Base-by-base conservation (phyloP, 352 stramenopile genomes). In the Pythium dissotocum region DNA sequence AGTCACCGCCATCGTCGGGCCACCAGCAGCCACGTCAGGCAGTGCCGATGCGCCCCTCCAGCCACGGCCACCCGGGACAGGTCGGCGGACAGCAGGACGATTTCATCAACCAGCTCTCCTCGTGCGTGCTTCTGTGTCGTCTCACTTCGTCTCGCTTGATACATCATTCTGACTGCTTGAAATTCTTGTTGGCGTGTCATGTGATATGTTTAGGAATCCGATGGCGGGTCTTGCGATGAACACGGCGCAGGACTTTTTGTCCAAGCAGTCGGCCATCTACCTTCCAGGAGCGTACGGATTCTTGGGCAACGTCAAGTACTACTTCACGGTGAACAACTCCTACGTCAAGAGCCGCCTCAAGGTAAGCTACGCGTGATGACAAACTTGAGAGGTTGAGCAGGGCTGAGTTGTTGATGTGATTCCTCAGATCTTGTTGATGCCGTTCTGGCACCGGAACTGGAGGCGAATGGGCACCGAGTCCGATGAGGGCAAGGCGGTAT, bases 321-420 rank as follows among this genome's bases (percentile, higher is more conserved):
- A 95, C 55, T 96, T 97, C 63, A 94, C 83, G 54, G 88, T 97
- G 61, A 93, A 95, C 75, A 97, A 96, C 76, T 90, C 77, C 67
- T 97, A 96, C 68, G 88, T 97, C 33, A 88, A 90, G 57, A 94
- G 83, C 63, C 86, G 87, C 35, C 77, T 96, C 35, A 96, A 94
- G 78, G 87, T 95, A 63, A 33, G 33, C 21, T 18, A n/a, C 1
- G 14, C 21, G 30, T 59, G 12, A 7, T n/a, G n/a, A 21, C 6
- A 33, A 14, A 4, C 36, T 4, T 12, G 9, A 7, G 7, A 42
- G 36, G 36, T 42, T 9, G 9, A 2, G 5, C 14, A 26, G 13
- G n/a, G n/a, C 49, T 57, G 21, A 57, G 18, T 7, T 18, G 10
- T 36, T 16, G 53, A 46, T 7, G 24, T 49, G 9, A 6, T 57